These are phyloP conservation scores for Eimeria maxima DNA, from an alignment of 169 alveolate genomes.

Conservation along the genomic window DNA sequence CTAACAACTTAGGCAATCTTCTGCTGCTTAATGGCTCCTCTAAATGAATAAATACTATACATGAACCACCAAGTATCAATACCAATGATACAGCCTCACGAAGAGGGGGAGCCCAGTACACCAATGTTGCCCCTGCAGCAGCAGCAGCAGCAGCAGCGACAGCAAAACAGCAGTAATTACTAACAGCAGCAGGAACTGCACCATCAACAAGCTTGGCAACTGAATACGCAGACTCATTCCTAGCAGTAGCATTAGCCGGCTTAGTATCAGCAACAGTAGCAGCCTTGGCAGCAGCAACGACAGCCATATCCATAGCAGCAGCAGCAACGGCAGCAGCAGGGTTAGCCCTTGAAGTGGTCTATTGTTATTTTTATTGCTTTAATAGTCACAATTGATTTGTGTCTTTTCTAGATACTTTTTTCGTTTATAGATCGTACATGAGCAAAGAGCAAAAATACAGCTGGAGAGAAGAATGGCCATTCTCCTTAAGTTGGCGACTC, in stretches of 20 bases:
- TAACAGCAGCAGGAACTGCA: not conserved
- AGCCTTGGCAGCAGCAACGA: not conserved
- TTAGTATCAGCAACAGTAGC: not conserved
- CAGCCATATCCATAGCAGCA: not conserved
- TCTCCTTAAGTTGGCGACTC: not conserved
- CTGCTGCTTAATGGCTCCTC: not conserved
- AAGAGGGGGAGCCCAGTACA: slow-evolving; percentile 3
- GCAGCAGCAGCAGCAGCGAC: slow-evolving; percentile 46
- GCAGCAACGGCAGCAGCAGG: not conserved
- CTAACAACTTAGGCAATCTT: not conserved
- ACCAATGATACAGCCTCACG: slow-evolving; percentile 23
- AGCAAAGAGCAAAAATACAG: not conserved
- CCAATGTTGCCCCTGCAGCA: slow-evolving; percentile 43
- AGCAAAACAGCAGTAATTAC: not conserved
- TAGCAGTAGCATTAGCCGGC: too few species aligned
- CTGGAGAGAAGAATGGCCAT: slow-evolving; percentile 4
- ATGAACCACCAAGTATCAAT: not conserved
- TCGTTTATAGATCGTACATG: not conserved
- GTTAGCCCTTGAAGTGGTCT: too few species aligned
- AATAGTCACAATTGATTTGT: too few species aligned
- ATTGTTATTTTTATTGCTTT: too few species aligned
- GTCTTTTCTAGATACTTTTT: too few species aligned
- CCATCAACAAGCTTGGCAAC: not conserved
- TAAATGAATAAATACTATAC: not conserved
- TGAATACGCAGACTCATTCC: not conserved